Conservation (phyloP, 1,284 basidiomycete species). For the Apiotrichum gracile region DNA sequence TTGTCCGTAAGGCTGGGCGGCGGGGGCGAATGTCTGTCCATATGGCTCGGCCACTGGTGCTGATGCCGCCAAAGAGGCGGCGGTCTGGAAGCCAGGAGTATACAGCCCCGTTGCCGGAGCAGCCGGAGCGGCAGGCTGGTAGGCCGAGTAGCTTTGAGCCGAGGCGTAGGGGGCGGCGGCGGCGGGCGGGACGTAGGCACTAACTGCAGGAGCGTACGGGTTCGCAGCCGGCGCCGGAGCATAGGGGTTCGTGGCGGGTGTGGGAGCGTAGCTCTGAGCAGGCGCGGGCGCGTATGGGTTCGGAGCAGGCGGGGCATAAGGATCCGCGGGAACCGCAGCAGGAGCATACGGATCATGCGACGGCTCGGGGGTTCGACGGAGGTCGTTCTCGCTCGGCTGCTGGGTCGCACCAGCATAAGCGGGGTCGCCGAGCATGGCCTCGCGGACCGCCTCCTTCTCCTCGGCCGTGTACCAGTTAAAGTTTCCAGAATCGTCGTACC, state of each 20-base stretch:
- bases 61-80: not conserved
- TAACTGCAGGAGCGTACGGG: not conserved
- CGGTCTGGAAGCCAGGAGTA: not conserved
- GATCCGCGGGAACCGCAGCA: not conserved
- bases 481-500: slow-evolving; percentile 39
- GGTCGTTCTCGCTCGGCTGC: slow-evolving; percentile 2
- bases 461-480: slow-evolving; percentile 44
- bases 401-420: not conserved
- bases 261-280: slow-evolving; percentile 23
- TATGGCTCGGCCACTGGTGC: not conserved
- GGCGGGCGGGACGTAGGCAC: not conserved
- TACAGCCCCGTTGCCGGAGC: not conserved
- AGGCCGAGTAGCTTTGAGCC: not conserved
- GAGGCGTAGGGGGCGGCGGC: not conserved
- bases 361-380: slow-evolving; percentile 1
- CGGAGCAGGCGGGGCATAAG: not conserved
- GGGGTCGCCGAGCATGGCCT: slow-evolving; percentile 26
- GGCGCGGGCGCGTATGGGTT: slow-evolving; percentile 5
- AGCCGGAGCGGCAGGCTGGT: not conserved
- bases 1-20: not conserved
- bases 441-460: slow-evolving; percentile 35
- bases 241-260: not conserved
- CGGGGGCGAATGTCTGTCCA: not conserved
- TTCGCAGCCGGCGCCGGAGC: not conserved
- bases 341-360: not conserved